Base-by-base conservation (phyloP, 768 basidiomycete species). In the Collybiopsis luxurians region DNA sequence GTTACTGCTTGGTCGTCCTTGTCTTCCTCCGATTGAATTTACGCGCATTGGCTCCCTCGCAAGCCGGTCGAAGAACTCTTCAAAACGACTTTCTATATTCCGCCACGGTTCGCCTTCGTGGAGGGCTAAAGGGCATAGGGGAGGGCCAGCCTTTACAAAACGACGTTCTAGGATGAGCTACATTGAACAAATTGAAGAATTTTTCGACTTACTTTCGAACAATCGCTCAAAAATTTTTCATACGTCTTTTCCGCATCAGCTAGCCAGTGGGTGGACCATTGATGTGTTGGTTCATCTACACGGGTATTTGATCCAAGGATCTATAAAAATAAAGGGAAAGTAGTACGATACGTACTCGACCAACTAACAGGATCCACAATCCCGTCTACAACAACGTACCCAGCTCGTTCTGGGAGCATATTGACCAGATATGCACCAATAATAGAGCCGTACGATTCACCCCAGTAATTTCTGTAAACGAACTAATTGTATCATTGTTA, bases 391-490 rank as follows among this genome's bases (percentile, higher is more conserved):
- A 58, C 59, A 7, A 62, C 61, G 34, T 57, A 59, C 2, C 64
- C 64, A 23, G 47, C 58, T 11, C 63, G 60, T 10, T 49, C 39
- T 13, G 64, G 64, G 9, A 65, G 30, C 64, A 66, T 66, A 39
- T 66, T 66, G 19, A 61, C 65, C 2, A 66, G 59, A 42, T 66
- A 66, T 11, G 63, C 59, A 12, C 65, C 65, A 17, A 64, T 50
- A 24, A 64, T 61, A 13, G 63, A 62, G 7, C 65, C 65, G 42
- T 66, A 66, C 0, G 65, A 66, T 2, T 48, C 60, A 24, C 63
- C 61, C 57, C 57, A 64, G 53, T 58, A 64, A n/a, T 66, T 61
- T 21, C 65, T 66, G 36, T 6, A 30, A 3, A 27, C 4, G 12
- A 34, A 26, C 19, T 15, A 26, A 5, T n/a, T n/a, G n/a, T n/a